A percentile compares a stretch with the other conserved stretches of the same genome.
These are phyloP conservation scores for Corylus avellana DNA, from an alignment of 306 rosid genomes.

Conservation along the genomic window DNA sequence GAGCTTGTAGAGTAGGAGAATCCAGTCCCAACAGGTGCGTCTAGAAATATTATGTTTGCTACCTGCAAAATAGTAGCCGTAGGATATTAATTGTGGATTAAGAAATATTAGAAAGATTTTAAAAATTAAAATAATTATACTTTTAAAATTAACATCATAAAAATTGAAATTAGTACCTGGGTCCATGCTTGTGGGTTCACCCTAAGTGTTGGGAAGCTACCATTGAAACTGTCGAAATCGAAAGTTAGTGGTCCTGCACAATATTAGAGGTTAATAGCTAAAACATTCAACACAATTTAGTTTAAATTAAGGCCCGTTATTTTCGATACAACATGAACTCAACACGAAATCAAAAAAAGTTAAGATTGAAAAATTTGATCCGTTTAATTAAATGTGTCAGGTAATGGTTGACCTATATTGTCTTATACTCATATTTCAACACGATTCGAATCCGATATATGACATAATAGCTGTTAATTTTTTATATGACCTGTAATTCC, in stretches of 20 bases:
- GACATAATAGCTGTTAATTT: too few relatives aligned
- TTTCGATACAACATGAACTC: too few relatives aligned
- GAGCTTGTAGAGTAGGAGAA: conserved; percentile 29
- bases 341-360: too few relatives aligned
- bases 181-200: conserved; percentile 43
- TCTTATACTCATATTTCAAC: too few relatives aligned
- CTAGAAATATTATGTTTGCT: conserved; percentile 28
- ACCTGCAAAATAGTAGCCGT: conserved; percentile 4
- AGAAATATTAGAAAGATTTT: too few relatives aligned
- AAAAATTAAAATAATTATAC: not conserved
- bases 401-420: too few relatives aligned
- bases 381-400: too few relatives aligned
- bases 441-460: too few relatives aligned
- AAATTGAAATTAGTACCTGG: conserved; percentile 7
- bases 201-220: not conserved
- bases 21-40: conserved; percentile 37
- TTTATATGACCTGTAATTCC: too few relatives aligned
- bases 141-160: not conserved
- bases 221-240: conserved; percentile 17
- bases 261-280: not conserved
- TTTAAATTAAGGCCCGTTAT: not conserved
- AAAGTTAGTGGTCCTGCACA: conserved; percentile 35
- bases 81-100: not conserved
- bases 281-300: not conserved
- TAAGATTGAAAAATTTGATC: too few relatives aligned